Conservation (phyloP, 2,329 filamentous ascomycete genomes). For the Talaromyces sp. region DNA sequence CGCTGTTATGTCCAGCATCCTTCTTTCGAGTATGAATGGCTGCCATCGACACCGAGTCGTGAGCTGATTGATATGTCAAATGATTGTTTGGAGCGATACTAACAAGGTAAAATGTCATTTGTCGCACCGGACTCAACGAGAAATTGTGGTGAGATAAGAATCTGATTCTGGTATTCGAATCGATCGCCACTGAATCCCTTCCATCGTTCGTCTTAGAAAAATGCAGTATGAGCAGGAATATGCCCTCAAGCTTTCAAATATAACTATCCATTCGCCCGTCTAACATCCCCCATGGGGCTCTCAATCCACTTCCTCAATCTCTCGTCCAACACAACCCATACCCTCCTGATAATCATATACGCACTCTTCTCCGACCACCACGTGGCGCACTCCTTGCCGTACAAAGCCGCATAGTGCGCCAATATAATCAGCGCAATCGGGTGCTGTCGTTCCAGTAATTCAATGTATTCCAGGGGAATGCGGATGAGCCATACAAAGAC, state of each 20-base stretch:
- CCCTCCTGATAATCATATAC: constrained; percentile 9
- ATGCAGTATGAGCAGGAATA: too few species aligned
- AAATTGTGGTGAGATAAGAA: background rate
- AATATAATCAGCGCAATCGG: constrained; percentile 18
- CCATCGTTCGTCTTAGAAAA: too few species aligned
- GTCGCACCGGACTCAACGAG: background rate
- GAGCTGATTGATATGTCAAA: background rate
- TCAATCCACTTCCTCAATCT: constrained; percentile 17
- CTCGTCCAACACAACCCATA: constrained; percentile 14
- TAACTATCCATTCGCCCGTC: background rate
- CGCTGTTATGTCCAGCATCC: background rate
- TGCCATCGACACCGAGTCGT: background rate
- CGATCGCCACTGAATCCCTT: too few species aligned
- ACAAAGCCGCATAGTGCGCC: constrained; percentile 16
- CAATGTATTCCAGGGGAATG: constrained; percentile 9
- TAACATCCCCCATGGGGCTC: constrained; percentile 14
- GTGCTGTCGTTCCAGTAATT: constrained; percentile 16
- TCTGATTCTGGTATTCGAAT: too few species aligned
- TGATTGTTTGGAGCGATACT: background rate
- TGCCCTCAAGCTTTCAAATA: too few species aligned
- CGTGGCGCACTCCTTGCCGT: background rate
- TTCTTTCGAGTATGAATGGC: background rate
- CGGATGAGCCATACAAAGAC: constrained; percentile 15
- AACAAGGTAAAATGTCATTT: background rate
- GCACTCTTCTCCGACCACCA: constrained; percentile 18